Conservation (phyloP, 2,329 filamentous ascomycete genomes). For the Verticillium isaacii region DNA sequence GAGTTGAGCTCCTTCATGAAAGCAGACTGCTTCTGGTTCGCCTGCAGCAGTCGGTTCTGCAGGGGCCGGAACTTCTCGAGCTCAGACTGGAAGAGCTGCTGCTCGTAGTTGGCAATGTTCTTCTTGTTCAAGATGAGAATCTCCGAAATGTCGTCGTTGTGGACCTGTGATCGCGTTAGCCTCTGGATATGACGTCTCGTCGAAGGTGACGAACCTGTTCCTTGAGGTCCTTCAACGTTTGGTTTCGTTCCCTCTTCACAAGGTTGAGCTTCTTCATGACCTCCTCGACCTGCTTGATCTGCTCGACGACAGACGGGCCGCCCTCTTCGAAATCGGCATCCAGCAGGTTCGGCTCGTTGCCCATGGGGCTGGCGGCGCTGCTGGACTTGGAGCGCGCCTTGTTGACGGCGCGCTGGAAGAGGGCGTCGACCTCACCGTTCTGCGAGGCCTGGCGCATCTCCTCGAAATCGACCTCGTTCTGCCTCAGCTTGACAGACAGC, state of each 20-base stretch:
- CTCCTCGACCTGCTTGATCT: slow-evolving; percentile 85
- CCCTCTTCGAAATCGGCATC: slow-evolving; percentile 88
- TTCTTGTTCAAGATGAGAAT: slow-evolving; percentile 98
- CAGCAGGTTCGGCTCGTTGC: slow-evolving; percentile 71
- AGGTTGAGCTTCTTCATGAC: slow-evolving; percentile 86
- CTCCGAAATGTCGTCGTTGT: slow-evolving; percentile 95
- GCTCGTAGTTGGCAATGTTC: slow-evolving; percentile 86
- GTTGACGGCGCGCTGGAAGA: slow-evolving; percentile 83
- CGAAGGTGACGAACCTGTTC: slow-evolving; percentile 68
- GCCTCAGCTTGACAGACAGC: slow-evolving; percentile 75
- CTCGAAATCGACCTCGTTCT: slow-evolving; percentile 84
- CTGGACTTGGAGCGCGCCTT: slow-evolving; percentile 66
- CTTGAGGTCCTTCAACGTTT: slow-evolving; percentile 94
- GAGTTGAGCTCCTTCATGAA: slow-evolving; percentile 92
- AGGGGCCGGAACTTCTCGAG: slow-evolving; percentile 96
- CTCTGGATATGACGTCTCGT: not conserved
- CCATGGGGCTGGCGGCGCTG: slow-evolving; percentile 55
- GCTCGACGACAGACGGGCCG: slow-evolving; percentile 75
- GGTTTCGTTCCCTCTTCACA: slow-evolving; percentile 84
- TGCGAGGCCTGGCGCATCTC: slow-evolving; percentile 91
- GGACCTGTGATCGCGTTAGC: slow-evolving; percentile 55
- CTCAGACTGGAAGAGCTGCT: slow-evolving; percentile 88
- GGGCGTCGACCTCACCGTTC: slow-evolving; percentile 76
- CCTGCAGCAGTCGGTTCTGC: slow-evolving; percentile 85
- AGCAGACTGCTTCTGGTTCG: slow-evolving; percentile 90